Conservation (phyloP, 306 rosid species). For the Alnus glutinosa region DNA sequence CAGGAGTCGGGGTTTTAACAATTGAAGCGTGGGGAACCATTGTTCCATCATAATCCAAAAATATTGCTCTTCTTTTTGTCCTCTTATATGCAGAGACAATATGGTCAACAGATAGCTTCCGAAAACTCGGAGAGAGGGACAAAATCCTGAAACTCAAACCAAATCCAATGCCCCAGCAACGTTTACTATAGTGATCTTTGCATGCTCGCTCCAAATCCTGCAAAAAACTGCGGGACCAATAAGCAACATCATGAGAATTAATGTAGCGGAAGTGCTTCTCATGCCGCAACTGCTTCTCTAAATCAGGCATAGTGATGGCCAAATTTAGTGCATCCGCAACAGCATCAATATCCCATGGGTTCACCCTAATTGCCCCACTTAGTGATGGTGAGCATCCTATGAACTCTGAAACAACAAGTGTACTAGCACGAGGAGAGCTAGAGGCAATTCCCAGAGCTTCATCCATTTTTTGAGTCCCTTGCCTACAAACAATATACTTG, state of each 20-base stretch:
- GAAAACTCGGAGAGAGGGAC: constrained; percentile 83
- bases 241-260: constrained; percentile 83
- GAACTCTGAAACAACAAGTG: constrained; percentile 83
- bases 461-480: constrained; percentile 63
- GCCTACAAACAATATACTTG: constrained; percentile 70
- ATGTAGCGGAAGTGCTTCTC: constrained; percentile 79
- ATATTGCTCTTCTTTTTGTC: constrained; percentile 67
- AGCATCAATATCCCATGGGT: constrained; percentile 76
- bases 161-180: constrained; percentile 79
- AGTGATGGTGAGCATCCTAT: constrained; percentile 89
- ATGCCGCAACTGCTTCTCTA: constrained; percentile 68
- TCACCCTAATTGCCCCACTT: constrained; percentile 90
- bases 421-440: constrained; percentile 52
- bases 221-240: constrained; percentile 69
- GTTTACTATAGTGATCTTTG: constrained; percentile 63
- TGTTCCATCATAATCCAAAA: constrained; percentile 93
- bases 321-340: constrained; percentile 75
- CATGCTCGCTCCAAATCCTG: constrained; percentile 76
- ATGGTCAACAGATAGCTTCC: constrained; percentile 68
- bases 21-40: constrained; percentile 66
- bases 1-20: constrained; percentile 54
- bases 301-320: constrained; percentile 55
- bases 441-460: constrained; percentile 37
- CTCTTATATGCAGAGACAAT: constrained; percentile 66
- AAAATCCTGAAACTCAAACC: constrained; percentile 71